Evolutionary conservation across 305 asterid species (phyloP).

Genomic region (Coffea humblotiana): DNA sequence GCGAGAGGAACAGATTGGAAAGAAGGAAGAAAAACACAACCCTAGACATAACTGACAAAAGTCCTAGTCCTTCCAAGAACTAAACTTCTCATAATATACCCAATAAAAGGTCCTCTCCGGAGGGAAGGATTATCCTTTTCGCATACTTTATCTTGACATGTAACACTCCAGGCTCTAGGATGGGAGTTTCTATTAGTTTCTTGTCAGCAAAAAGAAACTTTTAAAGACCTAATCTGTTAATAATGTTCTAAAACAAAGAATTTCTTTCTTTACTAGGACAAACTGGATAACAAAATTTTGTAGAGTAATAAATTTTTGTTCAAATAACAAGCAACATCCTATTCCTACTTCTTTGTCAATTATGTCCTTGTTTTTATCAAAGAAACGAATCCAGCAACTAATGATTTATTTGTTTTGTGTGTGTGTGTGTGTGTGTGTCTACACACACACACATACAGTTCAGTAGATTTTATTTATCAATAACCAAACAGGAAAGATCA

Average conservation of each 20-base stretch:
- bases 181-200: not conserved
- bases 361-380: not conserved
- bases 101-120: not conserved
- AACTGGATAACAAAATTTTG: not conserved
- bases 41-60: not conserved
- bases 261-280: not conserved
- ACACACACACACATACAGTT: no score
- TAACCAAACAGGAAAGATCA: not conserved
- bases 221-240: not conserved
- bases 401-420: not conserved
- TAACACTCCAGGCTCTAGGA: not conserved
- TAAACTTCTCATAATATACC: not conserved
- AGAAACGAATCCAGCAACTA: not conserved
- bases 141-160: not conserved
- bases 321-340: not conserved
- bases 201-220: not conserved
- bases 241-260: not conserved
- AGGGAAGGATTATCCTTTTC: not conserved
- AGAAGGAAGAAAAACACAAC: not conserved
- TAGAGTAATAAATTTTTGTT: no score
- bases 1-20: not conserved
- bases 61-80: not conserved
- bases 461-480: not conserved
- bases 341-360: not conserved
- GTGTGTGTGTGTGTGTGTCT: no score